phyloP scores from a whole-genome alignment of 2,329 filamentous ascomycete genomes.

The Sphaerulina musiva region DNA sequence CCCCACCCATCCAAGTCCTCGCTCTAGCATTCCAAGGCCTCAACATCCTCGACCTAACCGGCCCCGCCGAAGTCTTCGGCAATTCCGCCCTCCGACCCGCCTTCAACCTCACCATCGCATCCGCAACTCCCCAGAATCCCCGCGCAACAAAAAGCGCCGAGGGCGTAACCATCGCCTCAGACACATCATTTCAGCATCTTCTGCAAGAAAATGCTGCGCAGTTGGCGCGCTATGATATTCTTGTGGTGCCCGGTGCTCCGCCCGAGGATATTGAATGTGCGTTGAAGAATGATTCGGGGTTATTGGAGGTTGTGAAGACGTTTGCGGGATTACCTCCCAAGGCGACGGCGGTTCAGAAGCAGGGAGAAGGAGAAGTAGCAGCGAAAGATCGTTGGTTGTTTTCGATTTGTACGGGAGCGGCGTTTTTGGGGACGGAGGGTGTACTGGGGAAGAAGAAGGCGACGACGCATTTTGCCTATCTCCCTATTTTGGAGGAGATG shows the following conservation, averaged over 20 bases:
- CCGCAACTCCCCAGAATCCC: not conserved
- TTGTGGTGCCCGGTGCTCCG: constrained; percentile 11
- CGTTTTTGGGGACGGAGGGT: constrained; percentile 5
- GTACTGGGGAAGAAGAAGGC: constrained; percentile 6
- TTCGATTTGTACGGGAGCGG: constrained; percentile 16
- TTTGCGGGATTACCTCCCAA: not conserved
- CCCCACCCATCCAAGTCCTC: constrained; percentile 6
- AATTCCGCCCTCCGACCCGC: constrained; percentile 1
- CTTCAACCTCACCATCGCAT: constrained; percentile 7
- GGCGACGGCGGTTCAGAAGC: not conserved
- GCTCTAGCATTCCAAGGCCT: constrained; percentile 11
- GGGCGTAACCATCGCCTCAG: constrained; percentile 8
- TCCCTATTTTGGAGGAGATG: constrained; percentile 7
- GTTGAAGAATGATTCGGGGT: constrained; percentile 1
- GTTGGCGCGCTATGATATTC: constrained; percentile 6
- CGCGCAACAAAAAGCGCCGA: constrained; percentile 8
- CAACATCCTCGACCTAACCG: constrained; percentile 17
- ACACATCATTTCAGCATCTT: constrained; percentile 2
- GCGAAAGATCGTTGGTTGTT: not conserved
- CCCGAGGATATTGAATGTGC: constrained; percentile 3
- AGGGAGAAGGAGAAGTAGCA: not conserved
- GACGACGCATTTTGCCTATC: constrained; percentile 11
- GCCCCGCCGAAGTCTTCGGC: constrained; percentile 16
- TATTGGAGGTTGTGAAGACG: constrained; percentile 3
- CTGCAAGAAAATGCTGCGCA: not conserved